Percentiles rank a stretch among this genome's conserved stretches.
Conservation (phyloP, 1,139 yeast genomes). For the Chernovozyma aurita region DNA sequence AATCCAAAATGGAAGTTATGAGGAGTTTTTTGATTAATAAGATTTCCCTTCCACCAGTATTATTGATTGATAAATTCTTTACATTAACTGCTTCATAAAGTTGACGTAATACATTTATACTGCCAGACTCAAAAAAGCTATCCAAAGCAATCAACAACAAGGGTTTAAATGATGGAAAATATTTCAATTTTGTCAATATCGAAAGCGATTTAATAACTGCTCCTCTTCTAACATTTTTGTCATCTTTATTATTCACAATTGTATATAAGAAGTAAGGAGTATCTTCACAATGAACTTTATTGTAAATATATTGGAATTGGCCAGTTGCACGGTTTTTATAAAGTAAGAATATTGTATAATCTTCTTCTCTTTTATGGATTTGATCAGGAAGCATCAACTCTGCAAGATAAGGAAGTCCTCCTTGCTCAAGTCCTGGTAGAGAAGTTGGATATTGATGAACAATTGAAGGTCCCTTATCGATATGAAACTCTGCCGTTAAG, state of each 20-base stretch:
- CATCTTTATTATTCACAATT: slow-evolving; percentile 49
- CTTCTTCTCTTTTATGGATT: slow-evolving; percentile 56
- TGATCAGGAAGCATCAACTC: slow-evolving; percentile 64
- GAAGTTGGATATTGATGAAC: slow-evolving; percentile 45
- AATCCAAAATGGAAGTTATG: slow-evolving; percentile 42
- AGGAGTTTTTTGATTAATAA: slow-evolving; percentile 35
- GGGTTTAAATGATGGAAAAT: slow-evolving; percentile 58
- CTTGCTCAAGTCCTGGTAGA: slow-evolving; percentile 39
- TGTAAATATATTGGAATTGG: slow-evolving; percentile 37
- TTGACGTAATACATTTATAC: slow-evolving; percentile 20
- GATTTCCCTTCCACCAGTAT: slow-evolving; percentile 17
- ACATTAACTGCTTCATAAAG: slow-evolving; percentile 32
- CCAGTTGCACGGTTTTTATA: slow-evolving; percentile 37
- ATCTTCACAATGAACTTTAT: slow-evolving; percentile 27
- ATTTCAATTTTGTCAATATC: slow-evolving; percentile 46
- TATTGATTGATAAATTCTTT: slow-evolving; percentile 27
- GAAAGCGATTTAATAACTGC: slow-evolving; percentile 54
- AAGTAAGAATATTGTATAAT: slow-evolving; percentile 54
- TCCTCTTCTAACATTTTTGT: slow-evolving; percentile 47
- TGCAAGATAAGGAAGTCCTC: slow-evolving; percentile 33
- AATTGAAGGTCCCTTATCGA: slow-evolving; percentile 50
- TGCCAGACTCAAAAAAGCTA: slow-evolving; percentile 30
- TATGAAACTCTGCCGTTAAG: slow-evolving; percentile 55
- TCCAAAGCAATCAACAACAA: slow-evolving; percentile 52
- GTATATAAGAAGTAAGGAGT: slow-evolving; percentile 52